Base-by-base conservation (phyloP, 2,329 filamentous ascomycete species). In the Microdochium trichocladiopsis region DNA sequence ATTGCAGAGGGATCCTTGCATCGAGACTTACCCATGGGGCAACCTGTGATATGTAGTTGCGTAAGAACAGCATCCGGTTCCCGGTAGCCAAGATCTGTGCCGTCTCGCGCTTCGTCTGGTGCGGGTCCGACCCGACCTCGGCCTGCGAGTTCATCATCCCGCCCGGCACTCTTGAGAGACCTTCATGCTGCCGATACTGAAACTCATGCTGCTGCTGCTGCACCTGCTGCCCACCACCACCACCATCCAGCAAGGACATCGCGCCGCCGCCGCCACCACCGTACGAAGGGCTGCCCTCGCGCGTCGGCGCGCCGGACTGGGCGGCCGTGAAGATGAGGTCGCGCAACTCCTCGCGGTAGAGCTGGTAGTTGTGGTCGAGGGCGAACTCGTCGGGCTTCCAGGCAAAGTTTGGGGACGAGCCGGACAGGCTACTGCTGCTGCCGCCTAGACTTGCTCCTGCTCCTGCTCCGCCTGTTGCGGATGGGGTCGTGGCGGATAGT, bases 11-110 rank as follows among this genome's bases (percentile, higher is more conserved):
- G 22, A 4, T 33, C 16, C 11, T 22, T 9, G 25, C 1, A 23
- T 12, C 49, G 3, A 22, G 4, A 58, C 63, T 53, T 55, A 75
- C 72, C 76, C 77, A 80, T 22, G 74, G 74, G 2, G 77, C 77
- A 43, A 81, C 72, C 52, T 79, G 68, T 8, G 72, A 70, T n/a
- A 80, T 72, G 55, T 78, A 82, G 50, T 78, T 73, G 52, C 74
- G 70, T 36, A 78, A 55, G 47, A 74, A 76, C 47, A 67, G 61
- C 4, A 74, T 57, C 18, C 69, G 59, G 9, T 66, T 61, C 1
- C 59, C 57, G n/a, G 60, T 64, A 0, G 68, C 65, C 16, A 74
- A 55, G 8, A 61, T 60, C 18, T 56, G 55, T 47, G 57, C 59
- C 2, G 60, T 61, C 51, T 57, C 48, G 14, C 37, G 50, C 22